These are phyloP conservation scores for Punctularia strigosozonata DNA, from an alignment of 768 basidiomycete species.

Conservation along the genomic window DNA sequence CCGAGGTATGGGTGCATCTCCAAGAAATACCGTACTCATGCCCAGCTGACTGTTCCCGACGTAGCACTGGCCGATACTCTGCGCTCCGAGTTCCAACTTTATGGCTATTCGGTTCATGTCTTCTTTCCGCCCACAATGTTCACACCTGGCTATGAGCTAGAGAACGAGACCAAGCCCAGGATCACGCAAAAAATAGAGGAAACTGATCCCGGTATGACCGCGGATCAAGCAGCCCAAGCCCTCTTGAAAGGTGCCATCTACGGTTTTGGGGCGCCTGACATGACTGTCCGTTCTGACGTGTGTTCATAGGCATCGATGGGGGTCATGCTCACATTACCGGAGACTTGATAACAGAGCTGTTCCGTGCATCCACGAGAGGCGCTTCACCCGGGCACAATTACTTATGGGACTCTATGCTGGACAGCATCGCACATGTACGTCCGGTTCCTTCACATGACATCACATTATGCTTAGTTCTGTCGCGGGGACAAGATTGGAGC, in stretches of 20 bases:
- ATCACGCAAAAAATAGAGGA: slow-evolving; percentile 71
- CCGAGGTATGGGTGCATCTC: slow-evolving; percentile 38
- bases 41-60: background rate
- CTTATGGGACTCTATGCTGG: slow-evolving; percentile 46
- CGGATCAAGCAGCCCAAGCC: slow-evolving; percentile 49
- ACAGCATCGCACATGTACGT: slow-evolving; percentile 28
- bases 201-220: slow-evolving; percentile 47
- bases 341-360: slow-evolving; percentile 54
- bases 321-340: slow-evolving; percentile 68
- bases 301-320: slow-evolving; percentile 44
- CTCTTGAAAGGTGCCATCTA: slow-evolving; percentile 44
- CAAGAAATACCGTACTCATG: background rate
- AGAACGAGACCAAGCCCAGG: slow-evolving; percentile 67
- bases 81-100: slow-evolving; percentile 67
- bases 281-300: background rate
- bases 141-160: slow-evolving; percentile 64
- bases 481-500: slow-evolving; percentile 21
- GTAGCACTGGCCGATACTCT: slow-evolving; percentile 77
- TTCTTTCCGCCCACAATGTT: slow-evolving; percentile 78
- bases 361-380: slow-evolving; percentile 59
- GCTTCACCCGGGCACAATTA: slow-evolving; percentile 46
- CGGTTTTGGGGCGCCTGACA: background rate
- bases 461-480: background rate
- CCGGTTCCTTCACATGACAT: slow-evolving; percentile 20
- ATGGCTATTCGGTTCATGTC: slow-evolving; percentile 67